Conservation (phyloP, 768 basidiomycete genomes). For the Xerocomellus chrysenteron region DNA sequence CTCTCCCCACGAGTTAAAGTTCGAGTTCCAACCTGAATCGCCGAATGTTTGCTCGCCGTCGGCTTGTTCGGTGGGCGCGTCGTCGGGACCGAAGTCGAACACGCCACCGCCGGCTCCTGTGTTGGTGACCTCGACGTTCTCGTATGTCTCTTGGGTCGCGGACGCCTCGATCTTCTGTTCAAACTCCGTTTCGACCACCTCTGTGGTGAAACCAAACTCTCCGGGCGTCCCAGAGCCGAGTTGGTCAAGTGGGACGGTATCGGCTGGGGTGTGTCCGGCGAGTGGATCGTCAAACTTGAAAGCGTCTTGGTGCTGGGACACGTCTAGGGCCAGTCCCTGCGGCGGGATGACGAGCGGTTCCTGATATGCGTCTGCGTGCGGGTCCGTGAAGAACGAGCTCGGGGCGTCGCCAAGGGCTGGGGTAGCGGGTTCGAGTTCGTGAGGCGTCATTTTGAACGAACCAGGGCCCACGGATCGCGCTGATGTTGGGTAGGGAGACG, state of each 20-base stretch:
- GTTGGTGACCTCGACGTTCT: not conserved
- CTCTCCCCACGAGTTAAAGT: not conserved
- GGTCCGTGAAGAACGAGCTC: not conserved
- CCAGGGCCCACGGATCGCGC: conserved; percentile 23
- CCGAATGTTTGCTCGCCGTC: not conserved
- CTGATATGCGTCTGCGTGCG: not conserved
- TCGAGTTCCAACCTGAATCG: not conserved
- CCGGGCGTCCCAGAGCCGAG: conserved; percentile 3
- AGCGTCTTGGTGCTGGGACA: conserved; percentile 4
- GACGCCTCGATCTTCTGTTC: conserved; percentile 12
- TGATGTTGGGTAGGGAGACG: conserved; percentile 26
- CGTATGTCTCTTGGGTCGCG: conserved; percentile 4
- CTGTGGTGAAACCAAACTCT: not conserved
- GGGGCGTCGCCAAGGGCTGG: conserved; percentile 16
- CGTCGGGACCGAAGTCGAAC: not conserved
- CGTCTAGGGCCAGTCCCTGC: conserved; percentile 11
- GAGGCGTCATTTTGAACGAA: not conserved
- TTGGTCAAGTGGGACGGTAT: conserved; percentile 26
- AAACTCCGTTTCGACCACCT: conserved; percentile 1
- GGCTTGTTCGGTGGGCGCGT: not conserved
- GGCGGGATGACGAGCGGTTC: not conserved
- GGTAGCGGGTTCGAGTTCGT: conserved; percentile 9
- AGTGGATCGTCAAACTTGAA: not conserved
- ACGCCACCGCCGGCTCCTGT: not conserved
- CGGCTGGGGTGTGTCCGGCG: conserved; percentile 28